Evolutionary conservation across 345 rosid genomes (phyloP).

Genomic region (Gossypium stocksii): DNA sequence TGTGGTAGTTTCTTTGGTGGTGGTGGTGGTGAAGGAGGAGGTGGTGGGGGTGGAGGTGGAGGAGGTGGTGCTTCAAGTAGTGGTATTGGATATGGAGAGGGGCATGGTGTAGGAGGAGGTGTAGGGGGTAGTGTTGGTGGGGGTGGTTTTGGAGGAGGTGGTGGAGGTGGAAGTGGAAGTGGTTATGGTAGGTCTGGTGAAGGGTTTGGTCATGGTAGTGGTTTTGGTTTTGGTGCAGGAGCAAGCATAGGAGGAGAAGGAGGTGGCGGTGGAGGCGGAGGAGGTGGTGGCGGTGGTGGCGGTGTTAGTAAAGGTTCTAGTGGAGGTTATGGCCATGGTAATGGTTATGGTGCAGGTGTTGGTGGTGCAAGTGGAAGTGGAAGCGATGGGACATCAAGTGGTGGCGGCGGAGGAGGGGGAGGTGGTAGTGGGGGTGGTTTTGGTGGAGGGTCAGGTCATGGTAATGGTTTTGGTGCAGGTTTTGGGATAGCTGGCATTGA

Average conservation of each 20-base stretch:
- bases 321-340: constrained; percentile 25
- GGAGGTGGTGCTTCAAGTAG: background rate
- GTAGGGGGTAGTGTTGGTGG: constrained; percentile 23
- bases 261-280: constrained; percentile 14
- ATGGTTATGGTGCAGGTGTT: constrained; percentile 20
- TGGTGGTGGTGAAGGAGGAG: constrained; percentile 2
- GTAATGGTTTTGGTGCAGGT: constrained; percentile 17
- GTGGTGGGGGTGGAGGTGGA: background rate
- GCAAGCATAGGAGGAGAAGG: background rate
- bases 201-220: background rate
- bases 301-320: constrained; percentile 16
- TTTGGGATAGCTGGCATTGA: background rate
- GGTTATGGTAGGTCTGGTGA: background rate
- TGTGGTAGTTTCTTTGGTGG: constrained; percentile 44
- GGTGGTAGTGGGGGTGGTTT: constrained; percentile 23
- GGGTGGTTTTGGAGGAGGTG: constrained; percentile 27
- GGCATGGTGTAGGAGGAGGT: constrained; percentile 11
- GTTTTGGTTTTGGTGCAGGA: background rate
- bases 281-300: constrained; percentile 22
- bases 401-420: constrained; percentile 10
- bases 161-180: background rate
- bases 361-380: constrained; percentile 9
- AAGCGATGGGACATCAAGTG: background rate
- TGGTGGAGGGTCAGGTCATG: constrained; percentile 25
- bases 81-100: constrained; percentile 5